These are phyloP conservation scores for Coemansia sp. DNA, from an alignment of 192 early-diverging fungal genomes.

Conservation along the genomic window DNA sequence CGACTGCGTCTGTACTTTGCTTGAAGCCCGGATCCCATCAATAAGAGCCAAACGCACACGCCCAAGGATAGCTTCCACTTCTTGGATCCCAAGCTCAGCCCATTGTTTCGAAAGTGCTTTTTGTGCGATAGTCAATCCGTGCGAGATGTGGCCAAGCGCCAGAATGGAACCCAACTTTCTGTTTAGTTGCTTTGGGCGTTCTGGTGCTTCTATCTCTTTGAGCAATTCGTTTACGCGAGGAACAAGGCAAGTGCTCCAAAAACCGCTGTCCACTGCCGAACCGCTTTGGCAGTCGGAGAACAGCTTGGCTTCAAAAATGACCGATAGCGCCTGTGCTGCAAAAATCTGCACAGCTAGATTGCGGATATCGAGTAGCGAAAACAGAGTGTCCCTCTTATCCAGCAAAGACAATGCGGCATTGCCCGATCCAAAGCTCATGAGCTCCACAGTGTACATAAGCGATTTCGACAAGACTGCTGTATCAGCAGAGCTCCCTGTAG, in stretches of 20 bases:
- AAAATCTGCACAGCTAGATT: slow-evolving; percentile 19
- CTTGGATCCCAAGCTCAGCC: slow-evolving; percentile 23
- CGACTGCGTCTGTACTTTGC: slow-evolving; percentile 45
- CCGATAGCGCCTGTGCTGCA: slow-evolving; percentile 26
- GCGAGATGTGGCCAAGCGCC: slow-evolving; percentile 67
- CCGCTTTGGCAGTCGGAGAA: slow-evolving; percentile 2
- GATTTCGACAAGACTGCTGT: slow-evolving; percentile 17
- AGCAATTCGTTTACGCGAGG: slow-evolving; percentile 13
- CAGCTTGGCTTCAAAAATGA: slow-evolving; percentile 26
- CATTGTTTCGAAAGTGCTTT: slow-evolving; percentile 18
- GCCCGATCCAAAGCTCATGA: slow-evolving; percentile 25
- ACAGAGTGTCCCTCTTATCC: slow-evolving; percentile 13
- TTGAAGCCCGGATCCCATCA: slow-evolving; percentile 1
- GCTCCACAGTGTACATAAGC: slow-evolving; percentile 35
- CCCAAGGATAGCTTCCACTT: neutral
- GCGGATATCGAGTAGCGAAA: slow-evolving; percentile 16
- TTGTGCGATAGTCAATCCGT: slow-evolving; percentile 24
- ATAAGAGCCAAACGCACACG: neutral
- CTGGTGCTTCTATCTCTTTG: slow-evolving; percentile 4
- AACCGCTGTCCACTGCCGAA: neutral
- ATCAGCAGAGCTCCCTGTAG: neutral
- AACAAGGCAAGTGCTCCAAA: slow-evolving; percentile 26
- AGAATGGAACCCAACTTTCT: slow-evolving; percentile 67
- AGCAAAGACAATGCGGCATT: slow-evolving; percentile 20
- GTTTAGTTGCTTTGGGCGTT: slow-evolving; percentile 51